Evolutionary conservation across 192 early-diverging fungal species (phyloP).

Genomic region (Rhizoclosmatium globosum): DNA sequence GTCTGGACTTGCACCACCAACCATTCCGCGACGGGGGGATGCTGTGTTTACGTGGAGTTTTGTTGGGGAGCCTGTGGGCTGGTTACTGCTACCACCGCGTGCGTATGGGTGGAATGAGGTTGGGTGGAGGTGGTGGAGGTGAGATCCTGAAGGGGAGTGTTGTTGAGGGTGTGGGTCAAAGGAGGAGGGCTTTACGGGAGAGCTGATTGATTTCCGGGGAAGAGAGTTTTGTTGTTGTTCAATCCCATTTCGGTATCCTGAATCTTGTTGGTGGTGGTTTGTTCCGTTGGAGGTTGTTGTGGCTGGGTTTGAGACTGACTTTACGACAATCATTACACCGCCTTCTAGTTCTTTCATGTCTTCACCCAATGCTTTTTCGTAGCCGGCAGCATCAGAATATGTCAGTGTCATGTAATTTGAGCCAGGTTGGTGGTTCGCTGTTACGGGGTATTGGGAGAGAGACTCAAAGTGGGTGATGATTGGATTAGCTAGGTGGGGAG

Average conservation of each 20-base stretch:
- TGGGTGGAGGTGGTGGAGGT: too few species aligned
- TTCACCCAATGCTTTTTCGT: conserved; percentile 6
- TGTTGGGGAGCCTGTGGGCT: not conserved
- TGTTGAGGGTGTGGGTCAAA: too few species aligned
- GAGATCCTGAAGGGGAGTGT: too few species aligned
- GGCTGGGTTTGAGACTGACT: not conserved
- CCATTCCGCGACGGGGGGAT: not conserved
- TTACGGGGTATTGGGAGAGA: not conserved
- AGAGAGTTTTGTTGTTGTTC: too few species aligned
- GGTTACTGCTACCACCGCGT: not conserved
- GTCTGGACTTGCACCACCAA: not conserved
- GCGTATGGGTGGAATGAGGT: conserved; percentile 17
- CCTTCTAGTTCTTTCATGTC: not conserved
- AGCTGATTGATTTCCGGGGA: too few species aligned
- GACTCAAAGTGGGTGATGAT: not conserved
- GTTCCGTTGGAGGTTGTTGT: not conserved
- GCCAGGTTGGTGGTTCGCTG: not conserved
- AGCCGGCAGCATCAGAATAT: conserved; percentile 10
- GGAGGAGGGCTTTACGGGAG: too few species aligned
- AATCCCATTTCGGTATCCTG: not conserved
- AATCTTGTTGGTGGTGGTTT: conserved; percentile 11
- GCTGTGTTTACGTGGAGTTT: not conserved
- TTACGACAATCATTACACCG: conserved; percentile 19
- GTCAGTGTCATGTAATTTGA: conserved; percentile 16
- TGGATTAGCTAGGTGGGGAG: conserved; percentile 8